Conservation (phyloP, 2,329 filamentous ascomycete genomes). For the Epichloe coenophiala region DNA sequence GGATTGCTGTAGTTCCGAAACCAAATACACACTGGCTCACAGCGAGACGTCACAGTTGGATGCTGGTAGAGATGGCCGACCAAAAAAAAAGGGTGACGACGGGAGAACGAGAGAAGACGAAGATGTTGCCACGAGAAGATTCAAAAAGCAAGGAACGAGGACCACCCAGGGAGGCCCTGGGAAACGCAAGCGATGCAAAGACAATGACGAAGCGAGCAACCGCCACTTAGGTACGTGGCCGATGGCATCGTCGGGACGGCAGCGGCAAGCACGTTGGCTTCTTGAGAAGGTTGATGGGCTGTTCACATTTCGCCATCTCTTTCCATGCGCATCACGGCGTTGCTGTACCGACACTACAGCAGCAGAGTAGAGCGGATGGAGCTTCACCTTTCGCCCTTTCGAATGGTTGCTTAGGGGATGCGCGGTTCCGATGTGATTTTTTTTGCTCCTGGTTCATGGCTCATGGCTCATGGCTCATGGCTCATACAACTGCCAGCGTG, state of each 20-base stretch:
- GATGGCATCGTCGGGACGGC: not conserved
- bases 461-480: too few species aligned
- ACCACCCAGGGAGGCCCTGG: not conserved
- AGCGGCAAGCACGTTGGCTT: not conserved
- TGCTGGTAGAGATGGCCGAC: slow-evolving; percentile 7
- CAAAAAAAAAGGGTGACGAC: slow-evolving; percentile 5
- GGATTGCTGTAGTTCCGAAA: slow-evolving; percentile 1
- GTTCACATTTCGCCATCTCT: not conserved
- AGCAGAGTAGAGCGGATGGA: not conserved
- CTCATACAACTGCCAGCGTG: not conserved
- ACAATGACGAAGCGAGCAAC: slow-evolving; percentile 1
- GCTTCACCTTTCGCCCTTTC: not conserved
- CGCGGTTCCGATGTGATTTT: not conserved
- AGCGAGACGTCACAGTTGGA: slow-evolving; percentile 4
- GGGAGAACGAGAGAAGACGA: slow-evolving; percentile 4
- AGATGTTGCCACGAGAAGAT: not conserved
- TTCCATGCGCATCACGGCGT: not conserved
- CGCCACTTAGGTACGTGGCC: not conserved
- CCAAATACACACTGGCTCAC: slow-evolving; percentile 1
- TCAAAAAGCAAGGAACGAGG: not conserved
- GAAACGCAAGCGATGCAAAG: not conserved
- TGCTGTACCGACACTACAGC: not conserved
- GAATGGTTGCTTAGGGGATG: slow-evolving; percentile 1
- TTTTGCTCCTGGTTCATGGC: not conserved
- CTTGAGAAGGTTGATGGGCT: not conserved